A percentile compares a stretch with the other conserved stretches of the same genome.
phyloP scores from a whole-genome alignment of 495 filamentous ascomycete genomes.

The Penicillium nucicola region DNA sequence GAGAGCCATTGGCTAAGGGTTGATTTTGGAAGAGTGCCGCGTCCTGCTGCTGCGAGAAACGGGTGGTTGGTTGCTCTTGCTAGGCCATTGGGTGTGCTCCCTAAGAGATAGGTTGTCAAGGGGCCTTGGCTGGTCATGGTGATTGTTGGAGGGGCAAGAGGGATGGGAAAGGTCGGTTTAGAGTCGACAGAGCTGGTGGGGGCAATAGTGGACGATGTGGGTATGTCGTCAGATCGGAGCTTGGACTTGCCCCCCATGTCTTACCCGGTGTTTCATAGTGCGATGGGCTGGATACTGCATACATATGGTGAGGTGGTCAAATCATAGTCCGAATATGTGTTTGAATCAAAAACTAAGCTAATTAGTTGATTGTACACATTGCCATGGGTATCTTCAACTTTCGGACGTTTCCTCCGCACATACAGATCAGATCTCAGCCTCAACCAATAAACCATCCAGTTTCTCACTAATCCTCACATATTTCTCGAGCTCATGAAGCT shows the following conservation, averaged over 20 bases:
- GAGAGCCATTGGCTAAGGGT: constrained; percentile 66
- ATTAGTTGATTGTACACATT: too few species aligned
- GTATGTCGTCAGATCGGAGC: constrained; percentile 6
- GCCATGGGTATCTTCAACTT: too few species aligned
- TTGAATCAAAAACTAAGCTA: too few species aligned
- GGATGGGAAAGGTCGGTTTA: background rate
- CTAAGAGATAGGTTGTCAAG: constrained; percentile 30
- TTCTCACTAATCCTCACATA: too few species aligned
- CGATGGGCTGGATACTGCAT: too few species aligned
- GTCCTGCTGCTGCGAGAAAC: constrained; percentile 66
- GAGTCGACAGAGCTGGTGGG: constrained; percentile 1
- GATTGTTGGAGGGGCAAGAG: background rate
- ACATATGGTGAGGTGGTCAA: too few species aligned
- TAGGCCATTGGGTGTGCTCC: constrained; percentile 35
- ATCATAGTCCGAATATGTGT: too few species aligned
- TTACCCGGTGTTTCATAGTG: too few species aligned
- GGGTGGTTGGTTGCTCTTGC: constrained; percentile 59
- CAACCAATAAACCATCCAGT: too few species aligned
- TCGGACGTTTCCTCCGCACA: too few species aligned
- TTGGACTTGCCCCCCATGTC: background rate
- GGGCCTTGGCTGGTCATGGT: constrained; percentile 25
- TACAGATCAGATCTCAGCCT: too few species aligned
- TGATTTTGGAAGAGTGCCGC: constrained; percentile 54
- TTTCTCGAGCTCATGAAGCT: background rate
- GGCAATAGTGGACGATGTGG: constrained; percentile 6